phyloP scores from a whole-genome alignment of 2,329 filamentous ascomycete species.

The Colletotrichum chlorophyti region DNA sequence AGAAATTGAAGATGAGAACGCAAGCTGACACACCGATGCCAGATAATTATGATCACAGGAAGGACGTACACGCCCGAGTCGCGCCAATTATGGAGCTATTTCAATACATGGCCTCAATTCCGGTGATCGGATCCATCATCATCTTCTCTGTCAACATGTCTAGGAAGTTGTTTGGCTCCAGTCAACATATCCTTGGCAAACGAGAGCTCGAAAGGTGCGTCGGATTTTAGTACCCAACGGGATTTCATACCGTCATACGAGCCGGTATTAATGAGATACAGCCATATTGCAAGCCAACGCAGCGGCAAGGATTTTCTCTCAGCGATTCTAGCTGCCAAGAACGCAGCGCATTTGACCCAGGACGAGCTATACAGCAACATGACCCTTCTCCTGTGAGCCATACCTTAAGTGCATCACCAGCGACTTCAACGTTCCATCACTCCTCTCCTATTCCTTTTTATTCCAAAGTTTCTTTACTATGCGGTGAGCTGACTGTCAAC shows the following conservation, averaged over 20 bases:
- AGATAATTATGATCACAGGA: conserved; percentile 11
- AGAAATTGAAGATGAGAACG: no score
- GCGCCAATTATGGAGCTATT: conserved; percentile 11
- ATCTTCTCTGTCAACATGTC: no score
- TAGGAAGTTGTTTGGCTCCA: no score
- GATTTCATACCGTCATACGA: no score
- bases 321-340: conserved; percentile 7
- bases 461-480: no score
- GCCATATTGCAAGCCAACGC: conserved; percentile 3
- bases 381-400: conserved; percentile 1
- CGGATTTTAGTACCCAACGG: no score
- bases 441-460: no score
- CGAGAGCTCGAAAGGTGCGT: no score
- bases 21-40: neutral
- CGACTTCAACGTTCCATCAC: neutral
- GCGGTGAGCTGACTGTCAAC: no score
- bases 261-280: no score
- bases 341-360: conserved; percentile 5
- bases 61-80: neutral
- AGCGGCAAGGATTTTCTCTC: conserved; percentile 14
- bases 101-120: conserved; percentile 8
- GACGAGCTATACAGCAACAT: conserved; percentile 9
- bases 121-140: conserved; percentile 1
- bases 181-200: no score
- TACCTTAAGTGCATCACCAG: neutral